phyloP scores from a whole-genome alignment of 805 yeast species.

The Yarrowia sp. region DNA sequence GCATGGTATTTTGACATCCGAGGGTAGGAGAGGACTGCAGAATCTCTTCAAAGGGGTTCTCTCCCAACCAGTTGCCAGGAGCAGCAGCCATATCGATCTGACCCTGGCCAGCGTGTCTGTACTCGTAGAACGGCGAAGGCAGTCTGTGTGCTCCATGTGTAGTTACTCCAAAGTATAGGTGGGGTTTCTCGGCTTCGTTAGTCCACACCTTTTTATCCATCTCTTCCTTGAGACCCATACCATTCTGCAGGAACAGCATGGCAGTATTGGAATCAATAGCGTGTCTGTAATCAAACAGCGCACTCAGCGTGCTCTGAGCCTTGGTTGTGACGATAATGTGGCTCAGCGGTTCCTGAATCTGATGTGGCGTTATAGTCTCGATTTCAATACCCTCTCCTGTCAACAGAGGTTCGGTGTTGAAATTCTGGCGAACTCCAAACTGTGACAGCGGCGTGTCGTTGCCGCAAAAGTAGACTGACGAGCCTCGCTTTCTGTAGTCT shows the following conservation, averaged over 20 bases:
- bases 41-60: constrained; percentile 20
- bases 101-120: constrained; percentile 76
- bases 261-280: constrained; percentile 60
- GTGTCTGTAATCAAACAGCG: constrained; percentile 63
- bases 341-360: constrained; percentile 51
- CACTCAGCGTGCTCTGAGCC: constrained; percentile 72
- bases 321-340: constrained; percentile 80
- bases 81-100: constrained; percentile 63
- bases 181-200: constrained; percentile 55
- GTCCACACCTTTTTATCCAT: constrained; percentile 62
- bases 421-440: constrained; percentile 39
- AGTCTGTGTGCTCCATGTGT: constrained; percentile 80
- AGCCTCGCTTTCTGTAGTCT: constrained; percentile 54
- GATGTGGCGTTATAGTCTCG: constrained; percentile 42
- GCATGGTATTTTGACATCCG: constrained; percentile 43
- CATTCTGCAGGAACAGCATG: constrained; percentile 81
- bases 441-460: constrained; percentile 38
- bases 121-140: constrained; percentile 53
- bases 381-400: constrained; percentile 39
- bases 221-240: constrained; percentile 72
- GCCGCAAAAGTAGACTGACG: constrained; percentile 50
- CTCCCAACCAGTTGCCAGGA: constrained; percentile 51
- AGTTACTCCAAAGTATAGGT: constrained; percentile 73
- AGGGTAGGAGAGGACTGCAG: constrained; percentile 38
- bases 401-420: constrained; percentile 40